Evolutionary conservation across 805 yeast species (phyloP), one percentile per base, ranked within the genome.

Genomic region (Saturnispora sanitii): DNA sequence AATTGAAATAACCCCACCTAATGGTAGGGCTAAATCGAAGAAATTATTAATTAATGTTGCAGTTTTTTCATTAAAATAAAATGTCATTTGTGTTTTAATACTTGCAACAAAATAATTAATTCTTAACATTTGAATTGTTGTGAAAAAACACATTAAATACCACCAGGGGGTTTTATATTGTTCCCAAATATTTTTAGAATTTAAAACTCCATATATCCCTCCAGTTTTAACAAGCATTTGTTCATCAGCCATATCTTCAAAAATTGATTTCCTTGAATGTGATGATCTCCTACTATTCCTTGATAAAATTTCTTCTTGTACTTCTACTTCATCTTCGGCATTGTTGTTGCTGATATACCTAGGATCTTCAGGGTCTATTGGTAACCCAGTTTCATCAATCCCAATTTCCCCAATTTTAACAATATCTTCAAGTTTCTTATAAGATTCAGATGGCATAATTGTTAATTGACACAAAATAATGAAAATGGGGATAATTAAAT

Each of bases 61-160:
- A 3, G 52, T 47, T 7, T 62, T 63, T 48, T 66, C 65, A 11
- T 73, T 74, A 41, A 86, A 67, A 45, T 87, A 69, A 54, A 67
- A 90, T 20, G 70, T 70, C 66, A 86, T 94, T 63, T 88, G 96
- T 0, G 94, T 66, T 53, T 77, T 74, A 27, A 88, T 67, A 2
- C 96, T 85, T 7, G 96, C 96, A 41, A 88, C 92, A 60, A 86
- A 90, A 60, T 84, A 90, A 64, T 88, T 88, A 50, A 88, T 80
- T 57, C 96, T 70, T 33, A 90, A 69, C 96, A 88, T 88, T 59
- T 86, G 94, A 43, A 88, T 71, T 3, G 88, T 73, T 5, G 95
- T 82, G 58, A 87, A 84, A 2, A 75, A 54, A 20, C 84, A 73
- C 82, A 86, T 82, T 42, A 87, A 61, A 37, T 69, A 54, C 57